Evolutionary conservation across 202 grass and related monocot genomes (phyloP).

Genomic region (Dendrocalamus latiflorus): DNA sequence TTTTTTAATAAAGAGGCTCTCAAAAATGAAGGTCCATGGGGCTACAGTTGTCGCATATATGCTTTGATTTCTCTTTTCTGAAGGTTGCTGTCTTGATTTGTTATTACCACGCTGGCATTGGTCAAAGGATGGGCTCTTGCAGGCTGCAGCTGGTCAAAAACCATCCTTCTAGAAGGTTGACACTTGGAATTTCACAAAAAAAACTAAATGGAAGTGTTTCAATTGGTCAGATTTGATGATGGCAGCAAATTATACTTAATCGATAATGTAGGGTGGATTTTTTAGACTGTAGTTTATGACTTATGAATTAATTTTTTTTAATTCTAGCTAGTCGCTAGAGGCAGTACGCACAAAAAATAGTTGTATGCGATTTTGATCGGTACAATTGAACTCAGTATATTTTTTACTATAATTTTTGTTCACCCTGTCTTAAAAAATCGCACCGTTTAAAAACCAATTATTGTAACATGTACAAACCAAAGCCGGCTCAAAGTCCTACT

Average conservation of each 20-base stretch:
- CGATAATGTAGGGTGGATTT: too few relatives aligned
- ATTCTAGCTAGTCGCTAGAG: too few relatives aligned
- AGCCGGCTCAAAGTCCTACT: too few relatives aligned
- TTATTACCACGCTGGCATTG: not conserved
- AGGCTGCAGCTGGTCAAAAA: not conserved
- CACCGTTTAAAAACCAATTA: too few relatives aligned
- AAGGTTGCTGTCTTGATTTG: not conserved
- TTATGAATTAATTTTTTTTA: too few relatives aligned
- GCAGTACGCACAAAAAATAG: too few relatives aligned
- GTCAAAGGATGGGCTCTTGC: not conserved
- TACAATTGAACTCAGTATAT: too few relatives aligned
- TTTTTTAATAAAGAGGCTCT: not conserved
- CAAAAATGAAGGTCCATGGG: not conserved
- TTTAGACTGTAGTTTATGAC: too few relatives aligned
- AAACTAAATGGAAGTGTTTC: not conserved
- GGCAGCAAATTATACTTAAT: not conserved
- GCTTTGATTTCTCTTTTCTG: not conserved
- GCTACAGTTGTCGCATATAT: constrained; percentile 24
- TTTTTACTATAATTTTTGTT: too few relatives aligned
- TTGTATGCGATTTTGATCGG: too few relatives aligned
- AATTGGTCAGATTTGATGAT: not conserved
- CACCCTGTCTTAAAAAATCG: too few relatives aligned
- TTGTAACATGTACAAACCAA: too few relatives aligned
- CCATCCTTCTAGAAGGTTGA: not conserved
- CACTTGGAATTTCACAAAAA: not conserved